Conservation (phyloP, 768 basidiomycete genomes). For the Suillus placidus region DNA sequence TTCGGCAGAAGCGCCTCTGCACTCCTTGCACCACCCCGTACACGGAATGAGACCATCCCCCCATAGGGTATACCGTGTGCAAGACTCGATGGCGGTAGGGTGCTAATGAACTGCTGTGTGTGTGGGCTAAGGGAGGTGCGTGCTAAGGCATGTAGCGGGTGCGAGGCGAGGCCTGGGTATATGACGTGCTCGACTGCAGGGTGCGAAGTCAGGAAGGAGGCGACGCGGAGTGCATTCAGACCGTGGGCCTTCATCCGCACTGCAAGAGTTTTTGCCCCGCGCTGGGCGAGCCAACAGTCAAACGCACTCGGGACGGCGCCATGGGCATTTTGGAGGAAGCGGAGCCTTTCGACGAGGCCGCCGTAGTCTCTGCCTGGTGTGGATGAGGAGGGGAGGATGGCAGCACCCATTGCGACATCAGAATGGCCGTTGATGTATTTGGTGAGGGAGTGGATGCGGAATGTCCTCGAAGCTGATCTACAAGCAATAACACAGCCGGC, state of each 20-base stretch:
- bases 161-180: constrained; percentile 79
- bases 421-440: constrained; percentile 96
- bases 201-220: constrained; percentile 55
- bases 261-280: constrained; percentile 89
- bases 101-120: constrained; percentile 64
- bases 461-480: too few relatives aligned
- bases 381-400: constrained; percentile 59
- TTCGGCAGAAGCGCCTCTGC: constrained; percentile 71
- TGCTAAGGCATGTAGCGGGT: constrained; percentile 70
- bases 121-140: constrained; percentile 66
- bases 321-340: constrained; percentile 89
- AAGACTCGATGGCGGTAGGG: constrained; percentile 33
- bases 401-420: constrained; percentile 88
- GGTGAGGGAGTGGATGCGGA: constrained; percentile 73
- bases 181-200: constrained; percentile 75
- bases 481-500: too few relatives aligned
- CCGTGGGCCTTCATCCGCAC: constrained; percentile 90
- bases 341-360: constrained; percentile 54
- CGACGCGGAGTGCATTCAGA: constrained; percentile 76
- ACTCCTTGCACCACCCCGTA: constrained; percentile 51
- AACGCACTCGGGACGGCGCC: constrained; percentile 84
- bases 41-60: constrained; percentile 83
- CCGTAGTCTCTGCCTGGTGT: constrained; percentile 37
- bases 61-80: constrained; percentile 58
- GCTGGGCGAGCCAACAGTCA: constrained; percentile 89